Conservation (phyloP, 495 filamentous ascomycete genomes). For the Cetradonia linearis region DNA sequence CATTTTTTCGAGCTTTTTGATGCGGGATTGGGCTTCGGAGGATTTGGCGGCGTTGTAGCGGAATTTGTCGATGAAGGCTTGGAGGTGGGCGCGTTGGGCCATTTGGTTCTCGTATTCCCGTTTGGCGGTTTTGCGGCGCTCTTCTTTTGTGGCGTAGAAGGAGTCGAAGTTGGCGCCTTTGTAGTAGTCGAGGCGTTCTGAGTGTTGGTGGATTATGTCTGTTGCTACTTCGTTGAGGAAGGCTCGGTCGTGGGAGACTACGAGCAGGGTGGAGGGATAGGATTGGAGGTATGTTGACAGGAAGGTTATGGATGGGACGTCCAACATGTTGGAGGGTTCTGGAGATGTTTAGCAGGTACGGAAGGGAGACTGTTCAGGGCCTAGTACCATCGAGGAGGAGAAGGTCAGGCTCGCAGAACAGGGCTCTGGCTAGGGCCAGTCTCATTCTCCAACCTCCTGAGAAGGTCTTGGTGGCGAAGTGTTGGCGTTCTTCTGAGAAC, state of each 20-base stretch:
- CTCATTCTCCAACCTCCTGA: conserved; percentile 99
- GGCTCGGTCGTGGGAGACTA: conserved; percentile 97
- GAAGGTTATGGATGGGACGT: conserved; percentile 99
- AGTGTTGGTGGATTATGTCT: conserved; percentile 98
- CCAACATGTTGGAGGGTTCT: conserved; percentile 99
- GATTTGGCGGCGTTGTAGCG: conserved; percentile 99
- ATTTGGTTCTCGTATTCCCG: conserved; percentile 99
- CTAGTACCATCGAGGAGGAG: conserved; percentile 70
- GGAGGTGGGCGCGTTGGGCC: conserved; percentile 80
- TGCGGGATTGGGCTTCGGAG: conserved; percentile 91
- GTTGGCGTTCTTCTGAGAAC: conserved; percentile 88
- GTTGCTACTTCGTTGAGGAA: conserved; percentile 99
- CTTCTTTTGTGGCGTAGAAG: conserved; percentile 96
- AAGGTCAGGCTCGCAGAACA: conserved; percentile 97
- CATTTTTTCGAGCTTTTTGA: conserved; percentile 98
- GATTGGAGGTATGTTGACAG: conserved; percentile 88
- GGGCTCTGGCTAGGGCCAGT: conserved; percentile 81
- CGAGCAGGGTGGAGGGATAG: conserved; percentile 90
- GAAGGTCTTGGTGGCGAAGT: conserved; percentile 91
- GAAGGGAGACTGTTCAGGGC: background rate
- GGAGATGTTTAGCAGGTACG: conserved; percentile 24
- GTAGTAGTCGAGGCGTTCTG: conserved; percentile 95
- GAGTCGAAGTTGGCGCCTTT: conserved; percentile 91
- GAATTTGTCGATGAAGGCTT: conserved; percentile 99
- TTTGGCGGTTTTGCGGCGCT: conserved; percentile 91